A percentile compares a stretch with the other conserved stretches of the same genome.
Evolutionary conservation across 2,329 filamentous ascomycete species (phyloP).

Genomic region (Knoxdaviesia proteae): DNA sequence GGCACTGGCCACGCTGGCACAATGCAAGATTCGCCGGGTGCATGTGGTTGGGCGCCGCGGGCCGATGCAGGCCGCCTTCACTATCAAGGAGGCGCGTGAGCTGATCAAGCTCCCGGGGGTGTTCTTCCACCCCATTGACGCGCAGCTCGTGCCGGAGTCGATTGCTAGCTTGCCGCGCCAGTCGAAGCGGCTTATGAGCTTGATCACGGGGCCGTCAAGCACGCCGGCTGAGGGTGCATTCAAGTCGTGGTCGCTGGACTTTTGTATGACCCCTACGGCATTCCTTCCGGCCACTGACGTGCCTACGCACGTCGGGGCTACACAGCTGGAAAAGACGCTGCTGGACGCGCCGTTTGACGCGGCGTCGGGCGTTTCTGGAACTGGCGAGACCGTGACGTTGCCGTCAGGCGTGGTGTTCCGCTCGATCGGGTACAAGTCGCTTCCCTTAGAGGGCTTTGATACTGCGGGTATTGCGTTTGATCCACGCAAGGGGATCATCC

Average conservation of each 20-base stretch:
- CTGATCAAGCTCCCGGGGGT: conserved; percentile 58
- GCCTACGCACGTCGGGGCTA: conserved; percentile 32
- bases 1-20: conserved; percentile 52
- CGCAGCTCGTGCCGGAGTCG: conserved; percentile 44
- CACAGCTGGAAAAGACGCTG: conserved; percentile 36
- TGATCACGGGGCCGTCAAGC: conserved; percentile 41
- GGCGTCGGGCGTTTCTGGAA: conserved; percentile 23
- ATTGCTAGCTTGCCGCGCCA: conserved; percentile 53
- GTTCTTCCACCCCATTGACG: conserved; percentile 48
- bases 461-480: conserved; percentile 66
- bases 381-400: conserved; percentile 29
- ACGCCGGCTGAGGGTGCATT: conserved; percentile 28
- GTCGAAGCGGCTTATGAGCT: conserved; percentile 55
- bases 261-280: conserved; percentile 55
- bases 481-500: conserved; percentile 49
- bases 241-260: conserved; percentile 70
- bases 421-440: conserved; percentile 85
- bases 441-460: conserved; percentile 52
- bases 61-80: conserved; percentile 80
- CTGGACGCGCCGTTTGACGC: conserved; percentile 35
- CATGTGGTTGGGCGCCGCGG: conserved; percentile 78
- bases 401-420: conserved; percentile 61
- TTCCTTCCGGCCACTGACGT: conserved; percentile 23
- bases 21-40: conserved; percentile 58
- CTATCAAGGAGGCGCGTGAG: conserved; percentile 85